Percentiles rank a stretch among this genome's conserved stretches.
phyloP scores from a whole-genome alignment of 345 rosid genomes.

The Excoecaria cochinchinensis region DNA sequence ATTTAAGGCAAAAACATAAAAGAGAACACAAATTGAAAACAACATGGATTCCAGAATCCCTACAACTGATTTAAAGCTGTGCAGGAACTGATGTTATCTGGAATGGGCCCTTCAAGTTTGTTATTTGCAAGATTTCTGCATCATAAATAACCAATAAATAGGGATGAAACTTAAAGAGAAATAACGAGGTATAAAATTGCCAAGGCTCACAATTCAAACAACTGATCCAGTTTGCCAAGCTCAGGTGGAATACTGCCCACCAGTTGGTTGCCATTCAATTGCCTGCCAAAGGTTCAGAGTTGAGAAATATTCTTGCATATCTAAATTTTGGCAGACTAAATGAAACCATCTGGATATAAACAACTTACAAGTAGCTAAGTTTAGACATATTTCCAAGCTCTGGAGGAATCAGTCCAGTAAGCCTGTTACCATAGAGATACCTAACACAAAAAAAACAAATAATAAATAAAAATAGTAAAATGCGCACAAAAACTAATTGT shows the following conservation, averaged over 20 bases:
- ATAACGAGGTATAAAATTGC: neutral
- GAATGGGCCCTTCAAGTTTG: conserved; percentile 78
- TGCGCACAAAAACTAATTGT: neutral
- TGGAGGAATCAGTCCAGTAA: conserved; percentile 84
- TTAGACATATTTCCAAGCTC: conserved; percentile 97
- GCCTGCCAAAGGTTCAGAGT: conserved; percentile 40
- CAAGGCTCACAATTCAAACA: conserved; percentile 81
- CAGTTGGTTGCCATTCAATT: conserved; percentile 69
- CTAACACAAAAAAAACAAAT: conserved; percentile 33
- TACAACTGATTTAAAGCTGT: conserved; percentile 91
- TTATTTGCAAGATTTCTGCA: conserved; percentile 90
- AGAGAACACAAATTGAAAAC: neutral
- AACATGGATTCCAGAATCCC: conserved; percentile 8
- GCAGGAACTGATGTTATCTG: conserved; percentile 76
- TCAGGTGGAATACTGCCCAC: conserved; percentile 82
- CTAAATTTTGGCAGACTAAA: neutral
- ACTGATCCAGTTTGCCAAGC: conserved; percentile 84
- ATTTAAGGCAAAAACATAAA: neutral
- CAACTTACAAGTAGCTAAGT: conserved; percentile 84
- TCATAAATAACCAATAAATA: neutral
- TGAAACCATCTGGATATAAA: neutral
- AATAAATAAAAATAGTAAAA: neutral
- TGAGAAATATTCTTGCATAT: neutral
- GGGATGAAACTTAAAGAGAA: neutral
- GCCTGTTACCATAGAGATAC: conserved; percentile 90